phyloP scores from a whole-genome alignment of 768 basidiomycete species.

The Leccinum rimulosum region DNA sequence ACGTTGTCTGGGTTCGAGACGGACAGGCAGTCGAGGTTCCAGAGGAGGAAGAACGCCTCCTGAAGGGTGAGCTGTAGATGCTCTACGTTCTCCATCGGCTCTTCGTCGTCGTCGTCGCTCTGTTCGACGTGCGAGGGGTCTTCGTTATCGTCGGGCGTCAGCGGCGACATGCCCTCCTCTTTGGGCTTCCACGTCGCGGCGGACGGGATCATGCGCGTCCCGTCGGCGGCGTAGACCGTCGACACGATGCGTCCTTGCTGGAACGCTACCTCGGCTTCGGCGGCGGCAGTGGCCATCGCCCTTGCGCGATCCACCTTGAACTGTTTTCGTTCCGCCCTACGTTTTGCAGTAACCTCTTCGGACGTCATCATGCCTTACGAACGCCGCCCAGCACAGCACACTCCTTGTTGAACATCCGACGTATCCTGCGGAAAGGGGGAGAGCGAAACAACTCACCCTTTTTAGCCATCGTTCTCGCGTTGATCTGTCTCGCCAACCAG shows the following conservation, averaged over 20 bases:
- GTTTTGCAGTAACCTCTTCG: slow-evolving; percentile 87
- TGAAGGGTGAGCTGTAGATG: slow-evolving; percentile 88
- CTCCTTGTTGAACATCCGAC: background rate
- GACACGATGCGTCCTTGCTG: slow-evolving; percentile 63
- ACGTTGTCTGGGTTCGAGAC: slow-evolving; percentile 68
- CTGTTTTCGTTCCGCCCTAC: slow-evolving; percentile 83
- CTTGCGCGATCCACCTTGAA: slow-evolving; percentile 91
- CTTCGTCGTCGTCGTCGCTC: slow-evolving; percentile 39
- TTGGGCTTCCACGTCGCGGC: slow-evolving; percentile 77
- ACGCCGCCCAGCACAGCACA: too few relatives aligned
- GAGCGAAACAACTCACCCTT: slow-evolving; percentile 42
- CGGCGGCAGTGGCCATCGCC: slow-evolving; percentile 80
- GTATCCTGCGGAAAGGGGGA: background rate
- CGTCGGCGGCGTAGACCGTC: slow-evolving; percentile 54
- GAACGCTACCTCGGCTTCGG: slow-evolving; percentile 77
- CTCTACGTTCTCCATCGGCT: slow-evolving; percentile 70
- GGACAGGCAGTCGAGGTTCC: slow-evolving; percentile 81
- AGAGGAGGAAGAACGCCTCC: slow-evolving; percentile 86
- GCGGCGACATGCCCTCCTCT: slow-evolving; percentile 13
- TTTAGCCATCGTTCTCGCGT: slow-evolving; percentile 49
- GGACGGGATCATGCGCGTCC: slow-evolving; percentile 57
- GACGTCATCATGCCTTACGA: slow-evolving; percentile 53
- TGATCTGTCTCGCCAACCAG: slow-evolving; percentile 82
- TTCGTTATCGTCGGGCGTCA: background rate
- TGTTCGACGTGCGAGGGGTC: slow-evolving; percentile 22